A percentile compares a stretch with the other conserved stretches of the same genome.
phyloP scores from a whole-genome alignment of 1,284 basidiomycete genomes.

The Trametes versicolor region DNA sequence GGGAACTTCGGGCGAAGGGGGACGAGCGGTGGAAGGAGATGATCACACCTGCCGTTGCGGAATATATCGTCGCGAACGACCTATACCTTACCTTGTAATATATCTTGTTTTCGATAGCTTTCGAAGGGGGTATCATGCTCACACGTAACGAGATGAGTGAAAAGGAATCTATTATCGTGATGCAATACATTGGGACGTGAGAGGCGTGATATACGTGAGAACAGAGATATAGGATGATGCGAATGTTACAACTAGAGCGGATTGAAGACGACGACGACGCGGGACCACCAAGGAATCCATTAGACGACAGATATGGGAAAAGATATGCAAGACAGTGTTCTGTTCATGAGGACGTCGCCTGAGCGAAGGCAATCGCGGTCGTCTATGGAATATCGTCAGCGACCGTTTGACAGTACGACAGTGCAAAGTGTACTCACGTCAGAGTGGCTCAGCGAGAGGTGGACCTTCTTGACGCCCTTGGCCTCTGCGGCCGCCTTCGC shows the following conservation, averaged over 20 bases:
- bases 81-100: constrained; percentile 53
- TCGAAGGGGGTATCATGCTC: no score
- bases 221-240: constrained; percentile 26
- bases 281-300: constrained; percentile 15
- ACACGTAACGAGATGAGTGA: neutral
- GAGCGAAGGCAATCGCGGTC: constrained; percentile 85
- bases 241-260: constrained; percentile 1
- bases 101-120: neutral
- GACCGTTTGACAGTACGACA: constrained; percentile 6
- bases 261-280: constrained; percentile 13
- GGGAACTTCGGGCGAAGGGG: constrained; percentile 55
- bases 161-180: constrained; percentile 34
- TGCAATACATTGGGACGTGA: constrained; percentile 28
- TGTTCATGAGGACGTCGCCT: constrained; percentile 57
- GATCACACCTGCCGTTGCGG: constrained; percentile 52
- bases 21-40: constrained; percentile 51
- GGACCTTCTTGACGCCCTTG: constrained; percentile 80
- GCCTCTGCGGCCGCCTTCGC: constrained; percentile 78
- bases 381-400: constrained; percentile 55
- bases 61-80: constrained; percentile 59
- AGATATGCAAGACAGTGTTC: constrained; percentile 28
- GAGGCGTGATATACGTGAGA: constrained; percentile 23
- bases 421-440: constrained; percentile 62
- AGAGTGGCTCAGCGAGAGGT: constrained; percentile 93
- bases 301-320: constrained; percentile 12